Evolutionary conservation across 2,329 filamentous ascomycete species (phyloP), one percentile per base, ranked within the genome.

Genomic region (Stagonosporopsis cucurbitacearum): DNA sequence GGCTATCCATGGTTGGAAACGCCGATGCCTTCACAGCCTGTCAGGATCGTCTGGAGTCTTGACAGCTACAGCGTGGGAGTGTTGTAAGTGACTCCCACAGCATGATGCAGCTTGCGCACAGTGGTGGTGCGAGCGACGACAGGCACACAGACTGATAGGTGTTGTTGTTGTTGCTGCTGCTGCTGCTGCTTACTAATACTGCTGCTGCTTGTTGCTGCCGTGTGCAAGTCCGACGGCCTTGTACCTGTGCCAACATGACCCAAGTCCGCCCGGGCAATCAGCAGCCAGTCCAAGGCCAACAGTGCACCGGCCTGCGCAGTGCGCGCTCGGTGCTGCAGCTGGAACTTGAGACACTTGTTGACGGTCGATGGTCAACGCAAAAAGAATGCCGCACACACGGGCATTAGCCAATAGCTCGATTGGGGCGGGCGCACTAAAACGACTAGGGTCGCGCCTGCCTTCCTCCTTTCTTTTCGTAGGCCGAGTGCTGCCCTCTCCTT

Each of bases 401-500:
- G 50, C 50, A 47, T 36, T 36, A 45, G 52, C 52, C 52, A 54
- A 45, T 49, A 32, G 25, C 28, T 49, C 44, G 43, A 42, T 47
- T 30, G 19, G 35, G 48, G 43, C 43, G 54, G 48, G 7, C 54
- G 54, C 54, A 33, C 55, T 58, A 58, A 39, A 9, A 32, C n/a
- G 19, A 36, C 41, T 54, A 50, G 50, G 55, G 55, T 45, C 50
- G 55, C 55, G 55, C 55, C 50, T 54, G 55, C 50, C 49, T 54
- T 54, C 44, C 55, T 58, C 55, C 50, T 58, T 53, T 58, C 55
- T 58, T 57, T 54, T 44, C 50, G 45, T 26, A 48, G 46, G 55
- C 55, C 50, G 32, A 56, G 59, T 47, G 43, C 53, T 42, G 50
- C 54, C 49, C 54, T 44, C 57, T 57, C 59, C 60, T 51, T 63